These are phyloP conservation scores for Fusarium praegraminearum DNA, from an alignment of 2,329 filamentous ascomycete genomes.

Conservation along the genomic window DNA sequence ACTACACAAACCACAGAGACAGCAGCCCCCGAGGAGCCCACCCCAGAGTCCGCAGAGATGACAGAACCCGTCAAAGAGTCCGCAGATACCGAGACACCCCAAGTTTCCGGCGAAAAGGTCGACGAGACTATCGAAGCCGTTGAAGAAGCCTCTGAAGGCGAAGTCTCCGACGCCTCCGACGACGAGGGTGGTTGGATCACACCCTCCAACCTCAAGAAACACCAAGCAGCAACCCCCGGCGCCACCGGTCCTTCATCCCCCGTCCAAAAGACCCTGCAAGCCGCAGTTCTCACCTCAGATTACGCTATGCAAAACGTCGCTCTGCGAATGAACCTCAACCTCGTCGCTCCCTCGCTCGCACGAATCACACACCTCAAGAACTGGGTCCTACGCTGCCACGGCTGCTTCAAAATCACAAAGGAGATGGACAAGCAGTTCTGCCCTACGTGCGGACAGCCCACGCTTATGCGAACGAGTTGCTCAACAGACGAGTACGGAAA, in stretches of 20 bases:
- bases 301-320: slow-evolving; percentile 98
- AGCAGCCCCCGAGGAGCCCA: background rate
- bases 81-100: background rate
- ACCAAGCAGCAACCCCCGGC: slow-evolving; percentile 75
- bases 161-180: slow-evolving; percentile 59
- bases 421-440: slow-evolving; percentile 94
- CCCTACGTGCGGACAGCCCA: slow-evolving; percentile 87
- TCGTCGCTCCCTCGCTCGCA: slow-evolving; percentile 82
- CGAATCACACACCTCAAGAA: slow-evolving; percentile 88
- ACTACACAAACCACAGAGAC: background rate
- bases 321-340: slow-evolving; percentile 92
- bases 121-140: slow-evolving; percentile 38
- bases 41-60: slow-evolving; percentile 9
- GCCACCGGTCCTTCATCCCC: slow-evolving; percentile 59
- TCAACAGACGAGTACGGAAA: slow-evolving; percentile 83
- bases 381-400: slow-evolving; percentile 92
- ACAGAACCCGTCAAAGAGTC: background rate
- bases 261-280: slow-evolving; percentile 77
- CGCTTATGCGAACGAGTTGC: slow-evolving; percentile 86
- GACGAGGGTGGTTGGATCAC: slow-evolving; percentile 91
- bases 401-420: slow-evolving; percentile 86
- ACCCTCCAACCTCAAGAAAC: slow-evolving; percentile 88
- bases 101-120: slow-evolving; percentile 18
- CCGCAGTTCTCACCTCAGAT: slow-evolving; percentile 93
- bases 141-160: slow-evolving; percentile 61